A percentile compares a stretch with the other conserved stretches of the same genome.
Evolutionary conservation across 2,329 filamentous ascomycete genomes (phyloP).

Genomic region (Alternaria metachromatica): DNA sequence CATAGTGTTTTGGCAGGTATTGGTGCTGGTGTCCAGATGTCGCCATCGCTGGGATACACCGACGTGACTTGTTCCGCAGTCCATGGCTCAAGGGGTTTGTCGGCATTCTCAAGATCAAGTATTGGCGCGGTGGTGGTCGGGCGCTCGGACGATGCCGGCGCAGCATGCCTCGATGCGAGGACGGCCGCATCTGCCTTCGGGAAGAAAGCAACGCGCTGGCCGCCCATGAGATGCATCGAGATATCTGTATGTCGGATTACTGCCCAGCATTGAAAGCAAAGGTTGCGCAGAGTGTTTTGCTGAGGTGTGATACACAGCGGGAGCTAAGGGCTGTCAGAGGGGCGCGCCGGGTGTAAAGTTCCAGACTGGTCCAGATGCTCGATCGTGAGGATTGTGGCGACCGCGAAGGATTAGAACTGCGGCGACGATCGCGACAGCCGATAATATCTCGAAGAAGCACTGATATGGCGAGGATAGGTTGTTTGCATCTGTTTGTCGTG

Average conservation of each 20-base stretch:
- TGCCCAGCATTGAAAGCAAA: constrained; percentile 3
- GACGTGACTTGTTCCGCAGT: constrained; percentile 15
- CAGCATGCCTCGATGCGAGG: constrained; percentile 25
- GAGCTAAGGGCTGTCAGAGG: constrained; percentile 9
- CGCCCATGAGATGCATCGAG: constrained; percentile 18
- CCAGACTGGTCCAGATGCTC: background rate
- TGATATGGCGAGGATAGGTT: background rate
- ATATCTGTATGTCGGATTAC: background rate
- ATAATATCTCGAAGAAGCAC: background rate
- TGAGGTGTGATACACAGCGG: background rate
- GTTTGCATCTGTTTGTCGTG: background rate
- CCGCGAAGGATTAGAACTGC: background rate
- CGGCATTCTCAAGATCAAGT: constrained; percentile 28
- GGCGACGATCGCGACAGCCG: background rate
- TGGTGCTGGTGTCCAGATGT: constrained; percentile 23
- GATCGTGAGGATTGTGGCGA: background rate
- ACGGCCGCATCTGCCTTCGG: constrained; percentile 37
- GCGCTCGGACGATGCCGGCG: constrained; percentile 22
- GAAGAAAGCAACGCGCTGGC: constrained; percentile 29
- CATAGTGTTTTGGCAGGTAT: constrained; percentile 24
- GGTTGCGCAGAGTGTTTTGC: background rate
- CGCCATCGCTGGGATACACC: constrained; percentile 24
- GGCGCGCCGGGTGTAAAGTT: background rate
- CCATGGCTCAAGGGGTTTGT: constrained; percentile 26
- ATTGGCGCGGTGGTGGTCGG: constrained; percentile 31